A percentile compares a stretch with the other conserved stretches of the same genome.
phyloP scores from a whole-genome alignment of 345 rosid genomes.

The Pelargonium nanum region DNA sequence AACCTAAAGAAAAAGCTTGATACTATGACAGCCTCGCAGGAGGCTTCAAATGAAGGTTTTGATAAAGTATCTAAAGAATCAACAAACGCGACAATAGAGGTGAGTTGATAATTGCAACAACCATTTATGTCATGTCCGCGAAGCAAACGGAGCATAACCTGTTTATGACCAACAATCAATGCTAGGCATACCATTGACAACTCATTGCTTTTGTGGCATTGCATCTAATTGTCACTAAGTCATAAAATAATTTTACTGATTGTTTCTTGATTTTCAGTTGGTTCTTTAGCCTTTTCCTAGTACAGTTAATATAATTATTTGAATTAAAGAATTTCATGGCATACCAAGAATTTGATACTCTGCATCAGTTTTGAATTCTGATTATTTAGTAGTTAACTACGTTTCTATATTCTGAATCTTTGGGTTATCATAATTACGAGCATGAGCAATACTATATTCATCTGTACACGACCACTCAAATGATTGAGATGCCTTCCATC shows the following conservation, averaged over 20 bases:
- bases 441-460: neutral
- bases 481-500: neutral
- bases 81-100: conserved; percentile 51
- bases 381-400: neutral
- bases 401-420: neutral
- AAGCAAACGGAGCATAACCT: neutral
- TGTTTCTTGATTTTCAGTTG: neutral
- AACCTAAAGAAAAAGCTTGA: conserved; percentile 58
- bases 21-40: conserved; percentile 26
- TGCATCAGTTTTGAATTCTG: neutral
- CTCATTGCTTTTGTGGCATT: neutral
- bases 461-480: neutral
- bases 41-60: conserved; percentile 29
- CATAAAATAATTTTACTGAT: neutral
- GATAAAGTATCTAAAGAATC: conserved; percentile 35
- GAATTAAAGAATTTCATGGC: neutral
- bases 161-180: neutral
- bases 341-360: neutral
- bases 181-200: neutral
- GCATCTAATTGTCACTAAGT: neutral
- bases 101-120: conserved; percentile 11
- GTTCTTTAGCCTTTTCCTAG: neutral
- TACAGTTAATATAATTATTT: no score
- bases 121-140: neutral
- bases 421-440: neutral